Percentiles rank a stretch among this genome's conserved stretches.
Conservation (phyloP, 202 grass and related monocot genomes). For the Digitaria exilis region DNA sequence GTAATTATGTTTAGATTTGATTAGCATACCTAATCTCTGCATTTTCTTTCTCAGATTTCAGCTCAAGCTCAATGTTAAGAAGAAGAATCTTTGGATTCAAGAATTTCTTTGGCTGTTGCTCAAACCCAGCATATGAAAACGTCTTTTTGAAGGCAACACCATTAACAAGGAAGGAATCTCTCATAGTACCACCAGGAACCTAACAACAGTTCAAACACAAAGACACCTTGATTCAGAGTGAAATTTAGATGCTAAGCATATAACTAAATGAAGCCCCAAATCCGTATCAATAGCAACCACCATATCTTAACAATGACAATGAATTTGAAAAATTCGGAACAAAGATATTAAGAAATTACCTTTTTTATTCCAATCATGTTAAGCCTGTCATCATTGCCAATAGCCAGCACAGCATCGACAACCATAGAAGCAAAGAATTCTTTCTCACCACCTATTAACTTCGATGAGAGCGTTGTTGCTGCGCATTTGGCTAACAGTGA, state of each 20-base stretch:
- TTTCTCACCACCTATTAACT: constrained; percentile 88
- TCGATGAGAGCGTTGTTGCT: constrained; percentile 82
- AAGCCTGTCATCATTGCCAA: constrained; percentile 84
- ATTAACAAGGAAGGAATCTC: constrained; percentile 91
- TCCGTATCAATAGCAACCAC: neutral
- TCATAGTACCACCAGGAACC: constrained; percentile 93
- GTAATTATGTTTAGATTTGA: neutral
- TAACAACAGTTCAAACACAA: neutral
- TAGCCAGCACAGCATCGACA: constrained; percentile 87
- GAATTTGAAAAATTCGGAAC: neutral
- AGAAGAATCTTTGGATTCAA: constrained; percentile 60
- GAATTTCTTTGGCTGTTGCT: constrained; percentile 96
- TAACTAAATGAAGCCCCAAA: neutral
- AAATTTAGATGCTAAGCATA: neutral
- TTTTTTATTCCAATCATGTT: constrained; percentile 95
- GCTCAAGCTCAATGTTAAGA: constrained; percentile 66
- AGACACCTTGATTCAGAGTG: neutral
- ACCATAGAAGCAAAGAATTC: constrained; percentile 91
- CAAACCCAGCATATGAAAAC: constrained; percentile 95
- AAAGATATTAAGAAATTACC: constrained; percentile 48
- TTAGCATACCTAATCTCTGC: constrained; percentile 78
- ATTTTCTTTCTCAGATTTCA: constrained; percentile 99
- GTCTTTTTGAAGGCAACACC: constrained; percentile 97
- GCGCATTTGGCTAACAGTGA: constrained; percentile 82
- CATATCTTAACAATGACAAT: neutral